Percentiles rank a stretch among this genome's conserved stretches.
These are phyloP conservation scores for Drechslera avenae DNA, from an alignment of 2,329 filamentous ascomycete genomes.

Conservation along the genomic window DNA sequence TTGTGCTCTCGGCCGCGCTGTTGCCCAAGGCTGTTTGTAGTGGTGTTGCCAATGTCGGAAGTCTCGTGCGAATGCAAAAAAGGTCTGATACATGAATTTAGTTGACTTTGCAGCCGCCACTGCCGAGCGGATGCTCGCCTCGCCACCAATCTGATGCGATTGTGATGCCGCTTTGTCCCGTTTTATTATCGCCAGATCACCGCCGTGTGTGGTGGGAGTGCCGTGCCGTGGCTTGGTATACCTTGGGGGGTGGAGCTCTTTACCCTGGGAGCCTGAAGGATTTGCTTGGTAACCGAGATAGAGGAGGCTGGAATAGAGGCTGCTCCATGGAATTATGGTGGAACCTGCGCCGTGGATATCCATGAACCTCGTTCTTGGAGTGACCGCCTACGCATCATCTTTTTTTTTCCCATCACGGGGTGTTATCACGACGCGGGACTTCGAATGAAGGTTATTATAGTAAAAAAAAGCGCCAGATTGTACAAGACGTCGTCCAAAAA, in stretches of 20 bases:
- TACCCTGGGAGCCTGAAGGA: no score
- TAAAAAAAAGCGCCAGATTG: background rate
- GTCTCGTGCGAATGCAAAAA: background rate
- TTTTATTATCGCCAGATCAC: conserved; percentile 4
- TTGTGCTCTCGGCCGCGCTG: conserved; percentile 2
- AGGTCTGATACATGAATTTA: background rate
- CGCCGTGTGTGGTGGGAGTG: background rate
- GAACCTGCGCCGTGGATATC: no score
- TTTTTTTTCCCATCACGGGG: no score
- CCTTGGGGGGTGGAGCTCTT: no score
- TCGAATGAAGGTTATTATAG: no score
- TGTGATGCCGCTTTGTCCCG: background rate
- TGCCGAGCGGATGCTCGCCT: conserved; percentile 1
- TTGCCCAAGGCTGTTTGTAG: background rate
- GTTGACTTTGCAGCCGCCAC: background rate
- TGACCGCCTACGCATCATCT: no score
- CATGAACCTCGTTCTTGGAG: no score
- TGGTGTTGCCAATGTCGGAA: background rate
- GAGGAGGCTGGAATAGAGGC: no score
- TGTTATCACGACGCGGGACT: background rate
- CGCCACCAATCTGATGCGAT: background rate
- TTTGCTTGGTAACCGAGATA: no score
- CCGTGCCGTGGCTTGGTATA: no score
- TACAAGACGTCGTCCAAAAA: conserved; percentile 1
- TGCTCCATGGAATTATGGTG: no score